These are phyloP conservation scores for Aspergillus funiculosus DNA, from an alignment of 495 filamentous ascomycete genomes.

Conservation along the genomic window DNA sequence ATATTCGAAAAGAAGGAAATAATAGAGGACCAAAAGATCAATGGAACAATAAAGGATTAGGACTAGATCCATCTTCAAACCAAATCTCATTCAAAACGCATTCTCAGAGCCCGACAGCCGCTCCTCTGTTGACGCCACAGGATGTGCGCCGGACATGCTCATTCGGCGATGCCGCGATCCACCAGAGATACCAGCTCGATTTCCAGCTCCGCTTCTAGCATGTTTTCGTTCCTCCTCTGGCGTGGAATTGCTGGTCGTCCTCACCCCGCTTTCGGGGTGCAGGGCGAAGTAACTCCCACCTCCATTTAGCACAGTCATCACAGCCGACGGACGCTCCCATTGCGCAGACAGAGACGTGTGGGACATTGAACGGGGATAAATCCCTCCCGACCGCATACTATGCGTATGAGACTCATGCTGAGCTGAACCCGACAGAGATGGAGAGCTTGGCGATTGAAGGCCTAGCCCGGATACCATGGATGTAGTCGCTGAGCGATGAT, in stretches of 20 bases:
- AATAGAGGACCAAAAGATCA: too few species aligned
- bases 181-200: neutral
- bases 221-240: conserved; percentile 29
- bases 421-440: conserved; percentile 7
- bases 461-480: conserved; percentile 21
- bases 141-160: too few species aligned
- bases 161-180: neutral
- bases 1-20: too few species aligned
- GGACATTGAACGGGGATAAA: conserved; percentile 7
- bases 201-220: conserved; percentile 8
- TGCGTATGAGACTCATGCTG: conserved; percentile 15
- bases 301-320: conserved; percentile 3
- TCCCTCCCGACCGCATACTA: conserved; percentile 6
- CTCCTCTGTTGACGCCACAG: too few species aligned
- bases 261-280: conserved; percentile 14
- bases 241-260: conserved; percentile 20
- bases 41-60: too few species aligned
- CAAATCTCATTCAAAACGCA: too few species aligned
- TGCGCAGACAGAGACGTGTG: conserved; percentile 8
- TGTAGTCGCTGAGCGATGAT: conserved; percentile 36
- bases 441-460: conserved; percentile 7
- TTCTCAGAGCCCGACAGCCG: too few species aligned
- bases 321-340: neutral
- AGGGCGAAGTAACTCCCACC: conserved; percentile 30
- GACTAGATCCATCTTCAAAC: too few species aligned